A percentile compares a stretch with the other conserved stretches of the same genome.
Evolutionary conservation across 225 moss, liverwort and hornwort species (phyloP).

Genomic region (Bryum argenteum): DNA sequence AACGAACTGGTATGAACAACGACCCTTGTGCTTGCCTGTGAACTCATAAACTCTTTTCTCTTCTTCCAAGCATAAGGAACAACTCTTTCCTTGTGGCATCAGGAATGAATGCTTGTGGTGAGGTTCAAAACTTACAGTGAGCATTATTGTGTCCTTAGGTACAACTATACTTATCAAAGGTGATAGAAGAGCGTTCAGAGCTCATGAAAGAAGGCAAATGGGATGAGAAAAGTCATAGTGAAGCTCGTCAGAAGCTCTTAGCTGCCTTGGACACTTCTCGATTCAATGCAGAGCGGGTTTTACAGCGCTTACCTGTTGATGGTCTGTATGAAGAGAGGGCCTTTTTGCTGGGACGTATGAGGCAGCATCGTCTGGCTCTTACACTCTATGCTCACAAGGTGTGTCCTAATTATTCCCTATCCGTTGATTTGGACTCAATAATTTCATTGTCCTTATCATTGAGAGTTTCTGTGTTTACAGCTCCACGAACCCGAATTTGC

Average conservation of each 20-base stretch:
- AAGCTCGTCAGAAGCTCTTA: slow-evolving; percentile 80
- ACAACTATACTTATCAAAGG: slow-evolving; percentile 86
- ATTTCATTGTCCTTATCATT: slow-evolving; percentile 19
- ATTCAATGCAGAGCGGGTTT: slow-evolving; percentile 79
- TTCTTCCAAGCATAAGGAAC: slow-evolving; percentile 9
- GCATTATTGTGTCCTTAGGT: slow-evolving; percentile 45
- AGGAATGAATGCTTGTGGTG: slow-evolving; percentile 11
- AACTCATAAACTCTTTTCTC: slow-evolving; percentile 10
- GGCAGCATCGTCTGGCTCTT: slow-evolving; percentile 93
- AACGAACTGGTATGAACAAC: slow-evolving; percentile 68
- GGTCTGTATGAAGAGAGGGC: slow-evolving; percentile 94
- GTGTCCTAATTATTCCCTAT: not conserved
- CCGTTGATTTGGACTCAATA: not conserved
- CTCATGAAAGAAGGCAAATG: slow-evolving; percentile 75
- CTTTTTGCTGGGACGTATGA: slow-evolving; percentile 85
- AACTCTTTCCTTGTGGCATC: not conserved
- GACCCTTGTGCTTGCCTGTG: slow-evolving; percentile 12
- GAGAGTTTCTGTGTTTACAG: slow-evolving; percentile 50
- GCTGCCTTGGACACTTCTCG: slow-evolving; percentile 70
- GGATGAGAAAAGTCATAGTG: slow-evolving; percentile 83
- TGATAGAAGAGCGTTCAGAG: slow-evolving; percentile 76
- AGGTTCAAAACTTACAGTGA: slow-evolving; percentile 1
- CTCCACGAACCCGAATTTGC: slow-evolving; percentile 84
- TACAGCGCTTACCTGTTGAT: slow-evolving; percentile 80
- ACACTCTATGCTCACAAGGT: slow-evolving; percentile 98